These are phyloP conservation scores for Boletus subparvulus DNA, from an alignment of 768 basidiomycete genomes.

Conservation along the genomic window DNA sequence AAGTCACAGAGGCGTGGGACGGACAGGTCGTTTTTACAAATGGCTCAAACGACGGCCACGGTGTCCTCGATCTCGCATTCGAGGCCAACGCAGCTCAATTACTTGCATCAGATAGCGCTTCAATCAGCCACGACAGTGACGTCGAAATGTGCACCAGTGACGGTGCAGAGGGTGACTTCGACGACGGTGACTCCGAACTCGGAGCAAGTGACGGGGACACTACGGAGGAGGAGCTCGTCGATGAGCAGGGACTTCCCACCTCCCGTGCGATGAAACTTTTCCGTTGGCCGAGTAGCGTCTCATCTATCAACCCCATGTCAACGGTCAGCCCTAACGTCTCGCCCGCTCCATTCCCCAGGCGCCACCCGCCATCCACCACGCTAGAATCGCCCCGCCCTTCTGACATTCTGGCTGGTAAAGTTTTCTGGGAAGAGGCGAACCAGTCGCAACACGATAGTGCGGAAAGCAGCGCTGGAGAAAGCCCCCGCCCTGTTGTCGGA, in stretches of 20 bases:
- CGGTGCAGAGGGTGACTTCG: slow-evolving; percentile 29
- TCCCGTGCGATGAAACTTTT: slow-evolving; percentile 74
- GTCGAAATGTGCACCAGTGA: slow-evolving; percentile 44
- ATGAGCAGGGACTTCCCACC: slow-evolving; percentile 68
- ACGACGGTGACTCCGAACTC: slow-evolving; percentile 48
- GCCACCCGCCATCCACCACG: slow-evolving; percentile 27
- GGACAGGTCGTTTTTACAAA: slow-evolving; percentile 75
- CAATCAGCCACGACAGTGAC: slow-evolving; percentile 53
- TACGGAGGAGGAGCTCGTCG: slow-evolving; percentile 84
- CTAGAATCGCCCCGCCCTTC: slow-evolving; percentile 54
- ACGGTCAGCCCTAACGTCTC: slow-evolving; percentile 61
- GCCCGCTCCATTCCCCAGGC: slow-evolving; percentile 39
- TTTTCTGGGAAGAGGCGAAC: slow-evolving; percentile 52
- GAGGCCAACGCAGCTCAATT: slow-evolving; percentile 59
- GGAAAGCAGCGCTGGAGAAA: slow-evolving; percentile 34
- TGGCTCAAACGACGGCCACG: slow-evolving; percentile 47
- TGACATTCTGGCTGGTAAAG: slow-evolving; percentile 65
- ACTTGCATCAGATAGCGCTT: slow-evolving; percentile 47
- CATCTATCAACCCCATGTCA: slow-evolving; percentile 72
- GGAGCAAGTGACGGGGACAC: slow-evolving; percentile 69
- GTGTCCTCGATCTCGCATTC: slow-evolving; percentile 66
- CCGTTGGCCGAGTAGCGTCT: slow-evolving; percentile 59
- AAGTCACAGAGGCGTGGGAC: slow-evolving; percentile 72
- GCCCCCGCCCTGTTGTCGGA: slow-evolving; percentile 15
- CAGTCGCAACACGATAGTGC: slow-evolving; percentile 36